These are phyloP conservation scores for Phyllosticta ampelicida DNA, from an alignment of 2,329 filamentous ascomycete species.

Conservation along the genomic window DNA sequence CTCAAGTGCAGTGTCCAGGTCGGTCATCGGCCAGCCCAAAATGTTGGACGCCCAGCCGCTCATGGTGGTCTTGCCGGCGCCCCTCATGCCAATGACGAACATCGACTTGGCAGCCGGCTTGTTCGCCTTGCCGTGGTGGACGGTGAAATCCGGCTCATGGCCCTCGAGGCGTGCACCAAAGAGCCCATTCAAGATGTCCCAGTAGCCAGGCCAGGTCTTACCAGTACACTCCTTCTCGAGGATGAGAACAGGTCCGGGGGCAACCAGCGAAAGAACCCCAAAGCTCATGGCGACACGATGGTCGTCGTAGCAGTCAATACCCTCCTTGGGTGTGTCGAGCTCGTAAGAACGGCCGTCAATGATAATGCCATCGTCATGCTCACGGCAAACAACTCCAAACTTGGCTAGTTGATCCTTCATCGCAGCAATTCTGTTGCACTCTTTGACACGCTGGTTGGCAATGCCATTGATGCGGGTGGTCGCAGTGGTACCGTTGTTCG, in stretches of 20 bases:
- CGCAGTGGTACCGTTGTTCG: constrained; percentile 48
- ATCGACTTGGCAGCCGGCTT: constrained; percentile 50
- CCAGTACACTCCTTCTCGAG: constrained; percentile 86
- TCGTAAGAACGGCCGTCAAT: constrained; percentile 48
- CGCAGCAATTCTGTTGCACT: constrained; percentile 90
- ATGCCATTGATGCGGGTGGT: constrained; percentile 86
- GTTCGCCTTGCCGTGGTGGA: constrained; percentile 26
- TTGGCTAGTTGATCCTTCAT: constrained; percentile 94
- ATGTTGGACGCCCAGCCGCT: constrained; percentile 74
- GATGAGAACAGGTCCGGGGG: constrained; percentile 62
- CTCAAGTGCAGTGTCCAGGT: constrained; percentile 84
- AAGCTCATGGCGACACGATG: constrained; percentile 99
- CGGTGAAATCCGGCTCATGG: constrained; percentile 45
- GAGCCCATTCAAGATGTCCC: constrained; percentile 72
- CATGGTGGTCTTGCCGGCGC: constrained; percentile 90
- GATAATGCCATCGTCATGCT: constrained; percentile 91
- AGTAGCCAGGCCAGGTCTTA: constrained; percentile 99
- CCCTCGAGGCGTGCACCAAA: constrained; percentile 73
- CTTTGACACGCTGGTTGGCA: constrained; percentile 94
- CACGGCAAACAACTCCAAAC: constrained; percentile 75
- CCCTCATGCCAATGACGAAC: constrained; percentile 94
- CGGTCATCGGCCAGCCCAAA: constrained; percentile 66
- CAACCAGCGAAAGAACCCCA: constrained; percentile 69
- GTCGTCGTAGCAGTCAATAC: constrained; percentile 90
- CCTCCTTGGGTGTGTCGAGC: constrained; percentile 42